Conservation (phyloP, 768 basidiomycete genomes). For the Rhodosporidiobolus sp. region DNA sequence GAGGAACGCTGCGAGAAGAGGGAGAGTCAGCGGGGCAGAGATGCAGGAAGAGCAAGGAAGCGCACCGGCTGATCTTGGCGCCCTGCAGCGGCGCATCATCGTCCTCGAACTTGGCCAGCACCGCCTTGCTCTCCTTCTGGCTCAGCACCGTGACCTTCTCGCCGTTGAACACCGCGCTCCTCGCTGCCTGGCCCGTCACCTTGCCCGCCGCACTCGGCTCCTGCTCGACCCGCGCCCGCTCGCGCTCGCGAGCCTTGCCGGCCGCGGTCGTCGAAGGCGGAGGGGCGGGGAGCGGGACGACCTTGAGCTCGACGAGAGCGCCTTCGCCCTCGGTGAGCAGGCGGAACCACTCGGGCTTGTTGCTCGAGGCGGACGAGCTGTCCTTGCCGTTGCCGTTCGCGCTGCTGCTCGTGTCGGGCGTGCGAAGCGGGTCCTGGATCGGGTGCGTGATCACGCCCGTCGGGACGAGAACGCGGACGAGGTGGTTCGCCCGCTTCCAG, state of each 20-base stretch:
- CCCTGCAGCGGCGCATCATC: constrained; percentile 66
- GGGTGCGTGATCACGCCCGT: constrained; percentile 76
- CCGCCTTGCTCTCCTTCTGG: constrained; percentile 61
- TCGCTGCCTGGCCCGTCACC: constrained; percentile 23
- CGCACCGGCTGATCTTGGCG: constrained; percentile 40
- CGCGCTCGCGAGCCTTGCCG: constrained; percentile 1
- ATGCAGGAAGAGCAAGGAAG: neutral
- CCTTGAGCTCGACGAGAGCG: constrained; percentile 60
- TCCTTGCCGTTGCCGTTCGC: constrained; percentile 53
- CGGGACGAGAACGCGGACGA: constrained; percentile 73
- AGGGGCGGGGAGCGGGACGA: constrained; percentile 55
- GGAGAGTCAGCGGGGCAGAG: neutral
- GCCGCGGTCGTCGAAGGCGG: constrained; percentile 4
- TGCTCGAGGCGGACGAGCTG: constrained; percentile 45
- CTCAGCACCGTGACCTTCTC: constrained; percentile 55
- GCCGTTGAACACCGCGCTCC: constrained; percentile 50
- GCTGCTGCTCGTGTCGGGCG: constrained; percentile 54
- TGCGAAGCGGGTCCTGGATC: constrained; percentile 75
- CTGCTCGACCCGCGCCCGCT: neutral
- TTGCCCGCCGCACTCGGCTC: constrained; percentile 4
- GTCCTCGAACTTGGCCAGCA: constrained; percentile 63
- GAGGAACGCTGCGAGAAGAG: constrained; percentile 5
- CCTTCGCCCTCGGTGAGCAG: constrained; percentile 57
- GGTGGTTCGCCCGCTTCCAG: constrained; percentile 60
- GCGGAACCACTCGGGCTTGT: constrained; percentile 56